Evolutionary conservation across 768 basidiomycete species (phyloP), one percentile per base, ranked within the genome.

Genomic region (Peribolospora kevripleyi): DNA sequence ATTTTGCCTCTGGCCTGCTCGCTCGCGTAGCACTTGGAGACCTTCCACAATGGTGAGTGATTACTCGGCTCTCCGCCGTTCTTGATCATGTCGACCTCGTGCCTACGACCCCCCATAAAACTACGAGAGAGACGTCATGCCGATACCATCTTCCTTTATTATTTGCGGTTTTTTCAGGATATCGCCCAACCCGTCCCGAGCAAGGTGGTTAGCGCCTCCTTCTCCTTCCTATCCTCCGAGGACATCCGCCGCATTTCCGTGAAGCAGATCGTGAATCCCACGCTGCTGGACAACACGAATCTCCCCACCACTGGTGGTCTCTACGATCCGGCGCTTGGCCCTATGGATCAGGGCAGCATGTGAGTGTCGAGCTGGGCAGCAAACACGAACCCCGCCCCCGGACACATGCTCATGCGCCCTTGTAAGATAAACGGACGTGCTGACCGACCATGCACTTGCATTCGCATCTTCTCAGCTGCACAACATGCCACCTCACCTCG

Each of bases 211-310:
- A 81, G 82, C 59, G 69, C 95, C 57, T 86, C 87, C 7, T 98
- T 98, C 68, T 88, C 88, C 1, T 91, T 88, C 67, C 78, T 98
- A 52, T 77, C 82, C 11, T 72, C 84, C 10, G 75, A 82, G 61
- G 90, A 98, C 68, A 75, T 95, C 64, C 78, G 82, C 48, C 77
- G 82, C 56, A 86, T 97, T 64, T 91, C 87, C n/a, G 91, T 97
- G 64, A 90, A 93, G 70, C 86, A 93, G 71, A 82, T 97, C 59
- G 76, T 86, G 53, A 97, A 97, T 67, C 83, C 88, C 3, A 74
- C 82, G 57, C 76, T 98, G 46, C 76, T 97, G 60, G 88, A 98
- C 70, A 86, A 91, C 66, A 71, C 95, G 43, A 88, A 90, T 66
- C 72, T 83, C 61, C 93, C 93, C 3, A 97, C 84, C 62, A 71